Evolutionary conservation across 139 green algal species (phyloP), one percentile per base, ranked within the genome.

Genomic region (Gonium pectorale): DNA sequence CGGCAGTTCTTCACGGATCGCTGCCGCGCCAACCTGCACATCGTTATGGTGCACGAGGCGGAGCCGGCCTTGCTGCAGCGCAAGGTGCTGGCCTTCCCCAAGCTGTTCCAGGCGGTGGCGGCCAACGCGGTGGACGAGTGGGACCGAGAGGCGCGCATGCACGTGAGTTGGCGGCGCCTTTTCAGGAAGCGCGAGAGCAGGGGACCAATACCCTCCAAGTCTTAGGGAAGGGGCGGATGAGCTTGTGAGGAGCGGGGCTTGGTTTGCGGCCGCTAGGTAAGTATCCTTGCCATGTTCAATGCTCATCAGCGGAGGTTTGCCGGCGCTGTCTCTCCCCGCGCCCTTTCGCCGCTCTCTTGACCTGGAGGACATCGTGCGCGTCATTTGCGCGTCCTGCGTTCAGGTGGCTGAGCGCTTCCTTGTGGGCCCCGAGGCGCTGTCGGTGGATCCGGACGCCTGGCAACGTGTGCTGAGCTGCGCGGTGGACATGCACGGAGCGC

Each of bases 21-120:
- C 63, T 92, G 89, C 81, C 81, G 85, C 29, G 66, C 89, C 81
- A 94, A 92, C 79, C 44, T 94, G 79, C 91, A 94, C 83, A 85
- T 92, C 80, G 40, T 86, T 33, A 41, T 90, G 67, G 64, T 87
- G 27, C 24, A 86, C 54, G 86, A 90, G 67, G 24, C 31, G n/a
- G 77, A 73, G 41, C 51, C 77, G 17, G 41, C 60, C 2, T 60
- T 8, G 67, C 81, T 87, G 56, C 83, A 88, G 84, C 84, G 84
- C 49, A 75, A 85, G 64, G 80, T 88, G 49, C 41, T 81, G 26
- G 41, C 77, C 54, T 90, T 87, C 67, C 86, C 86, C 64, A 90
- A 90, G 73, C 74, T 90, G n/a, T 87, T 90, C 67, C 73, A 86
- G 63, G 51, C 69, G 37, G 66, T 83, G n/a, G 59, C 80, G 29